Evolutionary conservation across 306 rosid genomes (phyloP).

Genomic region (Cucumis melo): DNA sequence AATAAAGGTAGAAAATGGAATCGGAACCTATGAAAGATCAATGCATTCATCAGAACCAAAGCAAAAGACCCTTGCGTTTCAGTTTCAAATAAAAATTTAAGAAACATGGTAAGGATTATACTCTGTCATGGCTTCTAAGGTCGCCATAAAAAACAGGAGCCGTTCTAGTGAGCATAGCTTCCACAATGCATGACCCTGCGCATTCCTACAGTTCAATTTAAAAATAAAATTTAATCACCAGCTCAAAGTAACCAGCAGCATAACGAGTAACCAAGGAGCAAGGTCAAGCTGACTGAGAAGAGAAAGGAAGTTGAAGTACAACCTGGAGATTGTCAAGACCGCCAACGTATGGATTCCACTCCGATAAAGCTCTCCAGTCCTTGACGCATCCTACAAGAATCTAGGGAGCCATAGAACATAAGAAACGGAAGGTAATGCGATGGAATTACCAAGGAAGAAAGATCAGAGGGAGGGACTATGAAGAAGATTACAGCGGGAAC

Average conservation of each 20-base stretch:
- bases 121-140: conserved; percentile 89
- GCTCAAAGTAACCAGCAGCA: background rate
- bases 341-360: conserved; percentile 57
- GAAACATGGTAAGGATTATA: conserved; percentile 7
- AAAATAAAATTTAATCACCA: background rate
- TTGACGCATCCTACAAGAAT: conserved; percentile 52
- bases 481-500: conserved; percentile 26
- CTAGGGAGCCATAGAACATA: conserved; percentile 11
- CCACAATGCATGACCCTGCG: conserved; percentile 62
- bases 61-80: background rate
- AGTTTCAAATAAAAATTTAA: background rate
- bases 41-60: background rate
- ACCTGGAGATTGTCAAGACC: conserved; percentile 86
- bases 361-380: conserved; percentile 47
- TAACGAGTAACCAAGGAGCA: background rate
- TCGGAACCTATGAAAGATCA: conserved; percentile 38
- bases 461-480: background rate
- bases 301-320: background rate
- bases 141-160: conserved; percentile 81
- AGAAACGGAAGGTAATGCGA: background rate
- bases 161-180: conserved; percentile 69
- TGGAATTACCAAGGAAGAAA: background rate
- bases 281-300: background rate
- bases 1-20: conserved; percentile 64
- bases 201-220: conserved; percentile 33